phyloP scores from a whole-genome alignment of 352 stramenopile genomes.

The Blastocystis sp. region DNA sequence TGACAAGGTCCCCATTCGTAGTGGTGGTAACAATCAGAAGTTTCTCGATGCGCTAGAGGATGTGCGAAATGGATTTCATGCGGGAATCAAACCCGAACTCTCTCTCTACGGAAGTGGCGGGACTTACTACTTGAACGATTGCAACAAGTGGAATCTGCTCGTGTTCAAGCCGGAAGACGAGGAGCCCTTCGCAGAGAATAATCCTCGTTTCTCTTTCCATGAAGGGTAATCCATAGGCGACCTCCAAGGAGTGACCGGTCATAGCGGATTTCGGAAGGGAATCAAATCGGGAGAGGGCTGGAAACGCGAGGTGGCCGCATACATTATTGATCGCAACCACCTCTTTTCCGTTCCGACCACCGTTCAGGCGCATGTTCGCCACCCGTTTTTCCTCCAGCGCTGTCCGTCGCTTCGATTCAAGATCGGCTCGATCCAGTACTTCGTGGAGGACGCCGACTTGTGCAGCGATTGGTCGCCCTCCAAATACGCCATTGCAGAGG shows the following conservation, averaged over 20 bases:
- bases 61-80: conserved; percentile 71
- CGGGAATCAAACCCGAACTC: conserved; percentile 78
- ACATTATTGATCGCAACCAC: conserved; percentile 79
- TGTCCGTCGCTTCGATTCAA: conserved; percentile 73
- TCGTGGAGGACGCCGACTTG: conserved; percentile 81
- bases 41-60: conserved; percentile 64
- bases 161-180: conserved; percentile 97
- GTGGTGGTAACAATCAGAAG: background rate
- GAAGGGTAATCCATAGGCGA: conserved; percentile 46
- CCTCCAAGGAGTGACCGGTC: conserved; percentile 41
- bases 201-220: conserved; percentile 81
- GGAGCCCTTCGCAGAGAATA: conserved; percentile 91
- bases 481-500: conserved; percentile 64
- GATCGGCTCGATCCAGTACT: conserved; percentile 89
- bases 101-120: conserved; percentile 88
- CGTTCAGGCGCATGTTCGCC: conserved; percentile 69
- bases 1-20: background rate
- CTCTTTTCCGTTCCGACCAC: conserved; percentile 73
- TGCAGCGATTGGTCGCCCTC: conserved; percentile 81
- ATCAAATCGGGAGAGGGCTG: conserved; percentile 87
- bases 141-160: conserved; percentile 77
- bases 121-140: conserved; percentile 91
- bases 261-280: conserved; percentile 51
- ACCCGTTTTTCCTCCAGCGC: conserved; percentile 68
- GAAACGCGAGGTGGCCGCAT: conserved; percentile 88